phyloP scores from a whole-genome alignment of 2,329 filamentous ascomycete genomes.

The Trichoderma arundinaceum region DNA sequence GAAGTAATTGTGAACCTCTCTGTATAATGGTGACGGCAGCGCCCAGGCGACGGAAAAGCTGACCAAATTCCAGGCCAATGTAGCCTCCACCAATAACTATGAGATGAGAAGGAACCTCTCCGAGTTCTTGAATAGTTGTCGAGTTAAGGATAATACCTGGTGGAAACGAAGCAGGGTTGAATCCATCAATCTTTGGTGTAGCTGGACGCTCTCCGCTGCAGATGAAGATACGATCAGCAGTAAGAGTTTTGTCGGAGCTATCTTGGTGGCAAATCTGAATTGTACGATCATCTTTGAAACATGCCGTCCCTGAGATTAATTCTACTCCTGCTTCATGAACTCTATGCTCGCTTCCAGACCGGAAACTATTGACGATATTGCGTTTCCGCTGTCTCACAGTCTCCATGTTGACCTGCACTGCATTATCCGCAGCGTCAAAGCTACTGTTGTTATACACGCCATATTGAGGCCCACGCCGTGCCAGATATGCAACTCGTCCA shows the following conservation, averaged over 20 bases:
- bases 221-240: slow-evolving; percentile 51
- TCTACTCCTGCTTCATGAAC: slow-evolving; percentile 50
- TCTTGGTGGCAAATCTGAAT: slow-evolving; percentile 44
- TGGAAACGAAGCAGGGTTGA: slow-evolving; percentile 38
- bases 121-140: slow-evolving; percentile 55
- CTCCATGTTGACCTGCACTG: slow-evolving; percentile 52
- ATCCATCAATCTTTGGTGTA: slow-evolving; percentile 45
- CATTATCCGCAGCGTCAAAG: slow-evolving; percentile 1
- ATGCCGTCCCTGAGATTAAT: slow-evolving; percentile 52
- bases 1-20: slow-evolving; percentile 49
- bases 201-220: slow-evolving; percentile 54
- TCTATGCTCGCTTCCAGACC: slow-evolving; percentile 53
- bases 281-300: slow-evolving; percentile 50
- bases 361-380: slow-evolving; percentile 58
- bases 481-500: slow-evolving; percentile 55
- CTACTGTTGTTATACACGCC: slow-evolving; percentile 47
- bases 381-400: slow-evolving; percentile 58
- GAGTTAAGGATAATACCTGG: slow-evolving; percentile 48
- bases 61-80: slow-evolving; percentile 59
- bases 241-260: slow-evolving; percentile 44
- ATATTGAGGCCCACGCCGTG: slow-evolving; percentile 50
- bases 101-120: slow-evolving; percentile 51
- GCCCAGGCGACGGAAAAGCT: slow-evolving; percentile 57
- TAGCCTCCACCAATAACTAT: slow-evolving; percentile 60
- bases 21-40: slow-evolving; percentile 57